Base-by-base conservation (phyloP, 2,329 filamentous ascomycete species). In the Knoxdaviesia capensis region DNA sequence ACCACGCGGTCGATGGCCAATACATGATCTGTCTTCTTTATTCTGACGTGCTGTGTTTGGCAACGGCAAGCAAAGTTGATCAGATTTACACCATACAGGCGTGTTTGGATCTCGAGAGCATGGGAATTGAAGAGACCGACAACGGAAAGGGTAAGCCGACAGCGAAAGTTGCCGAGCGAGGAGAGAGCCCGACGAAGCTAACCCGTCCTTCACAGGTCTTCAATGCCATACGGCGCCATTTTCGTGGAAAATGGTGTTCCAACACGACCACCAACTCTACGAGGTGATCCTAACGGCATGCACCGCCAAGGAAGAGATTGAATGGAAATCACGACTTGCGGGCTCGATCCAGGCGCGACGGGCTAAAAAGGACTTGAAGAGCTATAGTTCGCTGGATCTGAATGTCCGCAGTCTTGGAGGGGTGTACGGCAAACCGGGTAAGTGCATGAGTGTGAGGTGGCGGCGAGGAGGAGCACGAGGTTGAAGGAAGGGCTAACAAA, bases 191-290 rank as follows among this genome's bases (percentile, higher is more conserved):
- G 2, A 33, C 20, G 28, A 45, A 31, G 40, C 50, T 55, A 36
- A 55, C 39, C 8, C 41, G 6, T 43, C n/a, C 20, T 7, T 28
- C 39, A 38, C 46, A 93, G 86, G 85, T 1, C 56, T 96, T 6
- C 85, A 88, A 64, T 94, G 86, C 52, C 79, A 90, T 48, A 83
- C 81, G 3, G 82, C 83, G 1, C 77, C 82, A 0, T 83, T 83
- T 56, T 90, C 86, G 1, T 96, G 87, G 88, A 98, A 96, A 55
- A 53, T 94, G 7, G 68, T 84, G 3, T 94, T 96, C 52, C 78
- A 90, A 54, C 73, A 74, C 48, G 69, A 80, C 44, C 72, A 80
- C 48, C 75, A 81, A 45, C 64, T 88, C 42, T 88, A 83, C 54
- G 88, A 96, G 57, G 60, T 94, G 10, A 75, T 94, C 36, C 68